Base-by-base conservation (phyloP, 805 yeast species). In the Kuraishia hungarica region DNA sequence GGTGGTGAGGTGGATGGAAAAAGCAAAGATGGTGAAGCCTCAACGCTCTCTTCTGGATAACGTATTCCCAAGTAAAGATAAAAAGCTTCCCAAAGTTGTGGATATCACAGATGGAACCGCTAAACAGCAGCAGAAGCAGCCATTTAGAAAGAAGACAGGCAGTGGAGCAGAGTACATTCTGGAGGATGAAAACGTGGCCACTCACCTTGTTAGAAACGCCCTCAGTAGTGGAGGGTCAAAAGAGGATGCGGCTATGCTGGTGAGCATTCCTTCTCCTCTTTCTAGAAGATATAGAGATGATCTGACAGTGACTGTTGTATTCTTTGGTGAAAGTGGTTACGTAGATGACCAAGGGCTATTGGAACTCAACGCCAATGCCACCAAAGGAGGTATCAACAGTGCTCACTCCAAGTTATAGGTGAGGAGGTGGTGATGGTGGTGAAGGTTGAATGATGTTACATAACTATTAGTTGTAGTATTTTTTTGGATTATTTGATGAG, bases 231-330 rank as follows among this genome's bases (percentile, higher is more conserved):
- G 97, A 6, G 97, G 96, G 0, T 84, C 89, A 47, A 82, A 83
- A 59, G 97, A 93, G 58, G 92, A 90, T 62, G 91, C 92, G 2
- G 83, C 92, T 22, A 88, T 94, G 81, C 74, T 94, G 57, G 86
- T 91, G 19, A 86, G 94, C 54, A 90, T 94, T 54, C 98, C 98
- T 20, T 81, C 91, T 19, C 97, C 98, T 1, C 79, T 87, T 61
- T 87, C 97, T 21, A 83, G 99, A 71, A 79, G 90, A 50, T 93
- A 92, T 71, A 83, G 99, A 68, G 99, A 94, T 72, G 99, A 94
- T 69, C 77, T 94, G 66, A 92, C 98, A 0, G 97, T 92, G 4
- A 90, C 97, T 2, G 99, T 94, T 23, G 89, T 93, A 1, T 94
- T 94, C 70, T 94, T 94, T 67, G 96, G 96, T 13, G 81, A 81